Evolutionary conservation across 1,284 basidiomycete genomes (phyloP).

Genomic region (Porphyrellus sp.): DNA sequence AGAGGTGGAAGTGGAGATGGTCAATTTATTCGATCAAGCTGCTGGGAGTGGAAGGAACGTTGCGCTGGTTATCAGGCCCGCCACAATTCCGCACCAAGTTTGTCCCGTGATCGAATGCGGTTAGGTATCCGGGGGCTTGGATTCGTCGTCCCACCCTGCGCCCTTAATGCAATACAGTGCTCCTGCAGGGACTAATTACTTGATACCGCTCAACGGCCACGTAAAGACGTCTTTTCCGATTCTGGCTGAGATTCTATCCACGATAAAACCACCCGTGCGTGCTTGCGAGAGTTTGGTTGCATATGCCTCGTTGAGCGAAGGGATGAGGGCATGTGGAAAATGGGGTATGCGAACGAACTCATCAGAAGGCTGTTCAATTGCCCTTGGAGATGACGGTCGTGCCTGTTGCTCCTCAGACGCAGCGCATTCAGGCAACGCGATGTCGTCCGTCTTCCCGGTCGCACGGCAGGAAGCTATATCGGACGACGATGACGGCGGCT

Average conservation of each 20-base stretch:
- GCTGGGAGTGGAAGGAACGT: conserved; percentile 65
- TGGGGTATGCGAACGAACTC: conserved; percentile 45
- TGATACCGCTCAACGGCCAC: conserved; percentile 42
- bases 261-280: conserved; percentile 49
- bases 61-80: conserved; percentile 47
- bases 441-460: conserved; percentile 1
- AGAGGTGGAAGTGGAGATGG: conserved; percentile 40
- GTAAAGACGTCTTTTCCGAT: conserved; percentile 61
- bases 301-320: conserved; percentile 48
- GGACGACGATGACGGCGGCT: conserved; percentile 7
- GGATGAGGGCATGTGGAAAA: conserved; percentile 50
- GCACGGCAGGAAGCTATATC: conserved; percentile 2
- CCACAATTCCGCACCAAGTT: conserved; percentile 7
- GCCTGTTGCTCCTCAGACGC: conserved; percentile 5
- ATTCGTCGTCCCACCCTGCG: conserved; percentile 8
- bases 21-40: conserved; percentile 66
- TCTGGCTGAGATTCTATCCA: conserved; percentile 52
- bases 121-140: conserved; percentile 6
- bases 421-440: not conserved
- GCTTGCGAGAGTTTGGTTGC: conserved; percentile 40
- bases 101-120: conserved; percentile 5
- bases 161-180: conserved; percentile 5
- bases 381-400: conserved; percentile 2
- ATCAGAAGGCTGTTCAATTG: conserved; percentile 11
- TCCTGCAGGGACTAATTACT: conserved; percentile 17